phyloP scores from a whole-genome alignment of 345 rosid genomes.

The sweet orange (Citrus sinensis) region DVS_A1.0 CM039163.1:43373501-43374000 shows the following conservation, averaged over 20 bases:
- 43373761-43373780: slow-evolving; percentile 10
- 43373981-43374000: slow-evolving; percentile 3
- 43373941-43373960: slow-evolving; percentile 18
- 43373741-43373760: not conserved
- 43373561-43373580: not conserved
- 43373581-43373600: not conserved
- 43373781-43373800: slow-evolving; percentile 30
- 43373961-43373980: slow-evolving; percentile 2
- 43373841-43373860: slow-evolving; percentile 44
- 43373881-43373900: slow-evolving; percentile 24
- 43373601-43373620: not conserved
- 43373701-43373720: slow-evolving; percentile 14
- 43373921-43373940: slow-evolving; percentile 21
- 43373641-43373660: slow-evolving; percentile 43
- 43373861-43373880: slow-evolving; percentile 37
- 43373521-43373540: not conserved
- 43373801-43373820: slow-evolving; percentile 57
- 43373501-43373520: not conserved
- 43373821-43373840: slow-evolving; percentile 36
- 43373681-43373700: slow-evolving; percentile 11
- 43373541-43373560: not conserved
- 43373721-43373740: not conserved
- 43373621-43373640: slow-evolving; percentile 34
- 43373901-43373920: slow-evolving; percentile 20
- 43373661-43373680: slow-evolving; percentile 39